Evolutionary conservation across 2,329 filamentous ascomycete species (phyloP).

Genomic region (Fusarium sacchari): DNA sequence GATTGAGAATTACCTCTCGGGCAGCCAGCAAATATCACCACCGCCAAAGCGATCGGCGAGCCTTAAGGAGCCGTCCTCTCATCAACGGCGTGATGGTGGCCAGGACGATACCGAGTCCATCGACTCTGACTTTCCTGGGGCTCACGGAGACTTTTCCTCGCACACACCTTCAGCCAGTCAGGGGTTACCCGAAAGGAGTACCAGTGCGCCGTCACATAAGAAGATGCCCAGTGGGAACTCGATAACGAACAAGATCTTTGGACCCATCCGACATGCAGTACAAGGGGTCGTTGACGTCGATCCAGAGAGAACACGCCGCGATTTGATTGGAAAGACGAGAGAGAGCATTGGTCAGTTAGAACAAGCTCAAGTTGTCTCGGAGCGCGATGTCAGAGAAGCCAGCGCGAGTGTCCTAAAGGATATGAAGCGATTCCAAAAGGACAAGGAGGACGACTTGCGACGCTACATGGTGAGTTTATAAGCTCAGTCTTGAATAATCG

Average conservation of each 20-base stretch:
- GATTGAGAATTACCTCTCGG: slow-evolving; percentile 91
- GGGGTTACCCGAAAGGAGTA: slow-evolving; percentile 68
- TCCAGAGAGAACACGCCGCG: slow-evolving; percentile 88
- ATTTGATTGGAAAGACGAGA: slow-evolving; percentile 94
- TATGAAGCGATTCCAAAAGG: slow-evolving; percentile 88
- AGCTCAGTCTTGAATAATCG: neutral
- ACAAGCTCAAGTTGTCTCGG: slow-evolving; percentile 87
- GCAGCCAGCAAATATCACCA: slow-evolving; percentile 70
- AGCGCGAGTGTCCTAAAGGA: slow-evolving; percentile 89
- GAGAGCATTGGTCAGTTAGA: slow-evolving; percentile 89
- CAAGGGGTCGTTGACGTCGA: slow-evolving; percentile 97
- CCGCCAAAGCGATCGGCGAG: slow-evolving; percentile 74
- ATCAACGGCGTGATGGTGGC: slow-evolving; percentile 65
- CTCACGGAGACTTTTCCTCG: slow-evolving; percentile 75
- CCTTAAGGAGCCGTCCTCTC: slow-evolving; percentile 60
- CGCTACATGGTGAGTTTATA: slow-evolving; percentile 86
- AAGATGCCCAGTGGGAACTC: slow-evolving; percentile 89
- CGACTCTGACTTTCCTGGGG: slow-evolving; percentile 95
- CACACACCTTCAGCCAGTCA: slow-evolving; percentile 79
- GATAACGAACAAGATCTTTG: slow-evolving; percentile 93
- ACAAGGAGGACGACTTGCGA: slow-evolving; percentile 94
- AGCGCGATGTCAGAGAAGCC: slow-evolving; percentile 92
- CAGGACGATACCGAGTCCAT: slow-evolving; percentile 87
- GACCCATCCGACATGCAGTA: slow-evolving; percentile 92
- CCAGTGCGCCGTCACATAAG: slow-evolving; percentile 66